Base-by-base conservation (phyloP, 495 filamentous ascomycete genomes). In the Aspergillus ostianus region DNA sequence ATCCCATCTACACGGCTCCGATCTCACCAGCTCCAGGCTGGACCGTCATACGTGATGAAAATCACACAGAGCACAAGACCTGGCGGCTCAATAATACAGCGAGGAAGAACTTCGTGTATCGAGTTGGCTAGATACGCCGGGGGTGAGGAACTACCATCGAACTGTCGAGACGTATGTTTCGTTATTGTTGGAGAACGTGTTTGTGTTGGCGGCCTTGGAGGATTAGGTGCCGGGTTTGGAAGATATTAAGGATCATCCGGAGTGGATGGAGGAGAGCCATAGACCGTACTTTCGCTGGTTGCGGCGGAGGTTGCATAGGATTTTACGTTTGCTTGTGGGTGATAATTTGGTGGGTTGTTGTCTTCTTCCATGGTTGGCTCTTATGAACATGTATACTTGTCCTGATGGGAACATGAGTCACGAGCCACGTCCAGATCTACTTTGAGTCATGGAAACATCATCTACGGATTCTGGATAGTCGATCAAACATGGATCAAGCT, bases 91-190 rank as follows among this genome's bases (percentile, higher is more conserved):
- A 67, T 54, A 63, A 55, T 70, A 70, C 30, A 45, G 55, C 8
- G 56, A 65, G 4, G 67, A 70, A 50, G 67, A 65, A 8, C 57
- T 55, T 51, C 60, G 67, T 4, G 20, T 51, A 20, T 64, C 62
- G 19, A 62, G 47, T 23, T 70, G 67, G 67, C 45, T 70, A n/a
- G 67, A 65, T 5, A 26, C 53, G 4, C 57, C 63, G 13, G 62
- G 63, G 2, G 65, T 70, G 26, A 54, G 54, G 45, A 70, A 70
- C 32, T 70, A 70, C 55, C 67, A 70, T 57, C 65, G 67, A 15
- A 70, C 62, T 4, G 52, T 63, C 4, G 60, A 67, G 55, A 70
- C 67, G 20, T 67, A 70, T 47, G 51, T 67, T 6, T 55, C 54
- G 5, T 17, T 59, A 9, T 32, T 70, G n/a, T 23, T 67, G 26